Evolutionary conservation across 768 basidiomycete species (phyloP).

Genomic region (Russula foetens): DNA sequence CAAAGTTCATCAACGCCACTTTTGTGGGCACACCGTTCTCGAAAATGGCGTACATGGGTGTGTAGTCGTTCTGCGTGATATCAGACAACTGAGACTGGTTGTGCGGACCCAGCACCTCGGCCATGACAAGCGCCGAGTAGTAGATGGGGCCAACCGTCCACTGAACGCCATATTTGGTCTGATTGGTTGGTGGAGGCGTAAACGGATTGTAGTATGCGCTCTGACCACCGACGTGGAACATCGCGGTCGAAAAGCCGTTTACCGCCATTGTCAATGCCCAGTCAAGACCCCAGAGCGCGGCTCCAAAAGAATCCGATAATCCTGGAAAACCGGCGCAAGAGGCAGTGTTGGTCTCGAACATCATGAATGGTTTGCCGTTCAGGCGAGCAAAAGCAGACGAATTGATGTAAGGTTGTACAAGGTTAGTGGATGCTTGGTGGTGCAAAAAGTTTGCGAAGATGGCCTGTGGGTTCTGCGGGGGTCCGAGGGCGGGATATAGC

Average conservation of each 20-base stretch:
- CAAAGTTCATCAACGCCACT: constrained; percentile 66
- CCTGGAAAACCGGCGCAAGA: constrained; percentile 43
- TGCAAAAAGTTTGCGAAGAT: constrained; percentile 51
- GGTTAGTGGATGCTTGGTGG: constrained; percentile 43
- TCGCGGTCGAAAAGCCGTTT: constrained; percentile 36
- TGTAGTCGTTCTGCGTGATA: constrained; percentile 38
- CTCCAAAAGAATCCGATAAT: constrained; percentile 52
- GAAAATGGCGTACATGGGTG: constrained; percentile 65
- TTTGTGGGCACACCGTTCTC: constrained; percentile 56
- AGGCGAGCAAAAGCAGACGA: constrained; percentile 35
- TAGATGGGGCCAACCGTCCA: constrained; percentile 73
- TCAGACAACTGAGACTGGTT: constrained; percentile 62
- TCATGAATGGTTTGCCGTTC: constrained; percentile 37
- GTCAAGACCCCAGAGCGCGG: constrained; percentile 46
- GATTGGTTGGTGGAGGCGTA: constrained; percentile 44
- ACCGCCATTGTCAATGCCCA: constrained; percentile 46
- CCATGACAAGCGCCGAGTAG: constrained; percentile 62
- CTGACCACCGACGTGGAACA: constrained; percentile 54
- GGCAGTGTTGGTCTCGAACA: constrained; percentile 53
- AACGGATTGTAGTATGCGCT: constrained; percentile 52
- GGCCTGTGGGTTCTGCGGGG: constrained; percentile 33
- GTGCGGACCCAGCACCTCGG: constrained; percentile 59
- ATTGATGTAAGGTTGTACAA: constrained; percentile 47
- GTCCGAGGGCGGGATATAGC: constrained; percentile 33
- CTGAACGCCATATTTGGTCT: constrained; percentile 41